Evolutionary conservation across 345 rosid species (phyloP).

Genomic region (Sonneratia alba): DNA sequence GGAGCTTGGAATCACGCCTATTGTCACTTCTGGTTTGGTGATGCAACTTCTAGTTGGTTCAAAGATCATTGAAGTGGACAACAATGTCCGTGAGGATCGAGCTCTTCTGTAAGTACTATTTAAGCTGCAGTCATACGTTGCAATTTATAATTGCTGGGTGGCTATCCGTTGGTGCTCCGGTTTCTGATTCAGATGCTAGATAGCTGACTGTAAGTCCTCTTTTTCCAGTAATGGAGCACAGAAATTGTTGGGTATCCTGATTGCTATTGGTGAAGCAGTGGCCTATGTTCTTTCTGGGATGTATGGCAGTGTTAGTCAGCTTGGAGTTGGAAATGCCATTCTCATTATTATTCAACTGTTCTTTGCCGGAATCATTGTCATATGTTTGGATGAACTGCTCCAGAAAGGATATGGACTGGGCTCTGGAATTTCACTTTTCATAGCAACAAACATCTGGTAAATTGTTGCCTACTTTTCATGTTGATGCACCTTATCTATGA

Average conservation of each 20-base stretch:
- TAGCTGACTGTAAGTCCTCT: constrained; percentile 1
- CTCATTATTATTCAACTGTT: constrained; percentile 70
- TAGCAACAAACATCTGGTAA: constrained; percentile 79
- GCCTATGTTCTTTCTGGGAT: constrained; percentile 80
- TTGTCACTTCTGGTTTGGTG: constrained; percentile 67
- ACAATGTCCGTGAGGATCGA: constrained; percentile 70
- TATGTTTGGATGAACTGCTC: constrained; percentile 78
- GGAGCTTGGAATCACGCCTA: constrained; percentile 80
- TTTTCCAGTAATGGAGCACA: constrained; percentile 68
- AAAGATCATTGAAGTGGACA: constrained; percentile 67
- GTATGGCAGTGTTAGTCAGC: constrained; percentile 73
- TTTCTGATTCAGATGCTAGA: not conserved
- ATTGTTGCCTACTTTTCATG: constrained; percentile 6
- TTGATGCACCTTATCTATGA: not conserved
- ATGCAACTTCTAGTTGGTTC: constrained; percentile 76
- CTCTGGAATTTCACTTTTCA: constrained; percentile 84
- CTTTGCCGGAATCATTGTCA: constrained; percentile 76
- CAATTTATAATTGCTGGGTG: not conserved
- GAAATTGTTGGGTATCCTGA: constrained; percentile 66
- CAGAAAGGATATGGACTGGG: constrained; percentile 80
- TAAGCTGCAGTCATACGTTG: not conserved
- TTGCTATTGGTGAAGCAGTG: constrained; percentile 76
- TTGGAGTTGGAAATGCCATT: constrained; percentile 79
- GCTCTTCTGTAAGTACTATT: constrained; percentile 53
- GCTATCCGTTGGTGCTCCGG: not conserved